Percentiles rank a stretch among this genome's conserved stretches.
Conservation (phyloP, 805 yeast genomes). For the Yarrowia sp. region DNA sequence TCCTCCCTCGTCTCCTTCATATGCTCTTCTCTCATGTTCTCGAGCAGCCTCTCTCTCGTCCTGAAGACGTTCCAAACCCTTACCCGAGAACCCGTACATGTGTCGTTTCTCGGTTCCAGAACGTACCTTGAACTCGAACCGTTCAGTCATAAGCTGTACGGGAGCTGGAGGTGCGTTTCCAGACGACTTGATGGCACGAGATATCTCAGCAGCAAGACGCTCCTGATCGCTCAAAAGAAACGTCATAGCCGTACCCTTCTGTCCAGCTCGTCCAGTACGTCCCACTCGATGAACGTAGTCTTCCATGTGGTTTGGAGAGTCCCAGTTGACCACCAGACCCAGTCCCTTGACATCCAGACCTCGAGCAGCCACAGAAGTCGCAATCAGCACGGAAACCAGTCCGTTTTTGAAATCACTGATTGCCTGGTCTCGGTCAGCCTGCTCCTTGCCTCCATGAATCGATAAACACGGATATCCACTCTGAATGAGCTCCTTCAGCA, state of each 20-base stretch:
- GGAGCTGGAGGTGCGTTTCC: conserved; percentile 53
- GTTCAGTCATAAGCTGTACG: conserved; percentile 49
- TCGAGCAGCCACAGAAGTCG: conserved; percentile 92
- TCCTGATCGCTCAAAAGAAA: conserved; percentile 62
- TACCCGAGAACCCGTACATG: conserved; percentile 86
- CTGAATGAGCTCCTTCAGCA: conserved; percentile 52
- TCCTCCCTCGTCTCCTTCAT: conserved; percentile 42
- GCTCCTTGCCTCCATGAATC: conserved; percentile 91
- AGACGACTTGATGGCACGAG: conserved; percentile 61
- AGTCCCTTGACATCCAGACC: conserved; percentile 91
- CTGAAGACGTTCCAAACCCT: conserved; percentile 78
- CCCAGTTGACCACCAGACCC: conserved; percentile 75
- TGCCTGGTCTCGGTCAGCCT: conserved; percentile 72
- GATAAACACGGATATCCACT: conserved; percentile 59
- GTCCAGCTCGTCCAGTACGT: conserved; percentile 90
- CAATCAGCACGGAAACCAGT: conserved; percentile 60
- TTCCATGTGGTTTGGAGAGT: conserved; percentile 83
- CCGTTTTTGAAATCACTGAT: conserved; percentile 66
- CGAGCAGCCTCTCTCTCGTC: conserved; percentile 52
- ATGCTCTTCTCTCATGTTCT: conserved; percentile 49
- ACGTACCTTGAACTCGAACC: conserved; percentile 59
- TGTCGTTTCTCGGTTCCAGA: conserved; percentile 57
- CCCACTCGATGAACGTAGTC: conserved; percentile 97
- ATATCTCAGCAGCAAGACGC: conserved; percentile 62
- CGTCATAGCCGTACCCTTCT: conserved; percentile 70